These are phyloP conservation scores for Psilocybe cubensis DNA, from an alignment of 768 basidiomycete species.

Conservation along the genomic window DNA sequence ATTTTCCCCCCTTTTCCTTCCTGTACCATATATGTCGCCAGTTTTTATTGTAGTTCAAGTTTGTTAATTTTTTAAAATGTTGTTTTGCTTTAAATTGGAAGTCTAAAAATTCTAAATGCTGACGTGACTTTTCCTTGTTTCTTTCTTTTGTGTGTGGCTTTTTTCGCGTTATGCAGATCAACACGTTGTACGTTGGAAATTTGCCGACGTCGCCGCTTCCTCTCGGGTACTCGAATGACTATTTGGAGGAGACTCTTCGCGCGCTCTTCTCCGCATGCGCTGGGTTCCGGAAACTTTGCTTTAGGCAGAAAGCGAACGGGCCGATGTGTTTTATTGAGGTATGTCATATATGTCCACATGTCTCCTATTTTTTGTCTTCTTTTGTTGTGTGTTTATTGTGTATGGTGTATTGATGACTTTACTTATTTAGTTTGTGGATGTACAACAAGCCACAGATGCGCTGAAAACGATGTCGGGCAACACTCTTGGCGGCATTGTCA, in stretches of 20 bases:
- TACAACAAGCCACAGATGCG: constrained; percentile 81
- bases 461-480: constrained; percentile 90
- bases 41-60: constrained; percentile 1
- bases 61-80: constrained; percentile 1
- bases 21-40: neutral
- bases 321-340: constrained; percentile 99
- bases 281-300: constrained; percentile 92
- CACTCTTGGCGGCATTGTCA: constrained; percentile 89
- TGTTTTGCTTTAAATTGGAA: neutral
- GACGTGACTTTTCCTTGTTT: constrained; percentile 8
- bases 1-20: neutral
- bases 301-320: constrained; percentile 95
- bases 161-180: constrained; percentile 75
- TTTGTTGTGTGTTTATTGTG: constrained; percentile 49
- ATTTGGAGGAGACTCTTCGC: constrained; percentile 86
- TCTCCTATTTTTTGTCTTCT: constrained; percentile 8
- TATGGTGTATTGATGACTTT: constrained; percentile 41
- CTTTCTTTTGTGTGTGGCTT: too few species aligned
- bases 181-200: constrained; percentile 99
- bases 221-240: constrained; percentile 72
- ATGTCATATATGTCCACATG: too few species aligned
- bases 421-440: constrained; percentile 81
- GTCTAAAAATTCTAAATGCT: constrained; percentile 5
- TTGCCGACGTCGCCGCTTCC: constrained; percentile 82
- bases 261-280: constrained; percentile 78